Evolutionary conservation across 306 rosid species (phyloP), one percentile per base, ranked within the genome.

Genomic region (Cercis canadensis): DNA sequence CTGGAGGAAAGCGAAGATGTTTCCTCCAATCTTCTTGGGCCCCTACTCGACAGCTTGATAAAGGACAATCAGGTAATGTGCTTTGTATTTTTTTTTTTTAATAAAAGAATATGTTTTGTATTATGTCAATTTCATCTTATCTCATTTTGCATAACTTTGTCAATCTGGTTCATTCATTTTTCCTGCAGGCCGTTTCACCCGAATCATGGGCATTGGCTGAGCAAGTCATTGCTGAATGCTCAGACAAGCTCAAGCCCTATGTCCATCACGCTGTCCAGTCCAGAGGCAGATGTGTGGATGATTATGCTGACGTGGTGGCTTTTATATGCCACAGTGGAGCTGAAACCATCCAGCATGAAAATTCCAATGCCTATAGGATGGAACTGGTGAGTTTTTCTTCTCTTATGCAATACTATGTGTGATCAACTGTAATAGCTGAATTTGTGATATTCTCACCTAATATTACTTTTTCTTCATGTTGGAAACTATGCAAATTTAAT

Each of bases 1-100:
- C 47, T 92, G 31, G 57, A 86, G 3, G 96, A 89, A 71, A 84
- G 89, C 54, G 98, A 92, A 55, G 88, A 84, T 33, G 72, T 89
- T 73, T 83, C 98, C 13, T 8, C 65, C 4, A 86, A 82, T 76
- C 84, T 88, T 78, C 87, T 92, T 11, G 57, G 67, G 34, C 78
- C 90, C 37, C 75, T 92, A 17, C 73, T 92, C 75, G 78, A 81
- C 44, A 81, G 92, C 45, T 72, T 85, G 12, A 64, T 53, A 65
- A 92, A 81, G 79, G 91, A 85, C 81, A 85, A 81, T 57, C 80
- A 80, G 92, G 98, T 92, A 61, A 32, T 34, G 1, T 41, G 46
- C 32, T 53, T 63, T 49, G 44, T 24, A 24, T 24, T 24, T 24
- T 24, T 24, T 24, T 24, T 24, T 3, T 24, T 24, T 24, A 1